Evolutionary conservation across 2,329 filamentous ascomycete species (phyloP), one percentile per base, ranked within the genome.

Genomic region (Colletotrichum gloeosporioides): DNA sequence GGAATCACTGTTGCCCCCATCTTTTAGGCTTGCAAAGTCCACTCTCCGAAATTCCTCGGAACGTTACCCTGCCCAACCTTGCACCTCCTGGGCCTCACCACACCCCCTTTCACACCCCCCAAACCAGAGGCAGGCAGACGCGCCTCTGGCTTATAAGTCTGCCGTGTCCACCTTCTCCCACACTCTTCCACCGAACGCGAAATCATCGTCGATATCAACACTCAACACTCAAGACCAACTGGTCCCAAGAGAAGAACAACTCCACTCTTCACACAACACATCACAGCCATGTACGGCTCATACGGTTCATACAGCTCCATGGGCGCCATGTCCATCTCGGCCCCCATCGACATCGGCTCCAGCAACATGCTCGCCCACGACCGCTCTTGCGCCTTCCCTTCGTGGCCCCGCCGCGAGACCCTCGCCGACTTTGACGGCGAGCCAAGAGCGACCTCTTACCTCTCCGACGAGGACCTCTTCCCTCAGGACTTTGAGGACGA

Each of bases 401-500:
- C 89, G 29, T 92, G 90, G 90, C 90, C 90, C 31, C 88, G 90
- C 74, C 87, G 90, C 57, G 85, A 87, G 18, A 90, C 89, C 53
- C 87, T 92, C 76, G 86, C 85, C 68, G 85, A 87, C 78, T 83
- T 84, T 70, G 82, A 85, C 79, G 81, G 81, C 70, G 83, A 86
- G 79, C 67, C 78, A 63, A 87, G 88, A 75, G 88, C 90, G 22
- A 89, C 89, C 4, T 90, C 90, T 1, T 92, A 88, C 83, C 87
- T 93, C 78, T 92, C 91, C 57, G 92, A 93, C 85, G 92, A 93
- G 84, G 92, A 93, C 79, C 89, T 93, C 71, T 89, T 91, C 83
- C 87, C 89, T 73, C 84, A 86, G 81, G 87, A 88, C 79, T 87
- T 88, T 72, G 88, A 90, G 79, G 88, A 91, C 79, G 88, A 90